These are phyloP conservation scores for Neolentinus lepideus DNA, from an alignment of 1,284 basidiomycete genomes.

Conservation along the genomic window DNA sequence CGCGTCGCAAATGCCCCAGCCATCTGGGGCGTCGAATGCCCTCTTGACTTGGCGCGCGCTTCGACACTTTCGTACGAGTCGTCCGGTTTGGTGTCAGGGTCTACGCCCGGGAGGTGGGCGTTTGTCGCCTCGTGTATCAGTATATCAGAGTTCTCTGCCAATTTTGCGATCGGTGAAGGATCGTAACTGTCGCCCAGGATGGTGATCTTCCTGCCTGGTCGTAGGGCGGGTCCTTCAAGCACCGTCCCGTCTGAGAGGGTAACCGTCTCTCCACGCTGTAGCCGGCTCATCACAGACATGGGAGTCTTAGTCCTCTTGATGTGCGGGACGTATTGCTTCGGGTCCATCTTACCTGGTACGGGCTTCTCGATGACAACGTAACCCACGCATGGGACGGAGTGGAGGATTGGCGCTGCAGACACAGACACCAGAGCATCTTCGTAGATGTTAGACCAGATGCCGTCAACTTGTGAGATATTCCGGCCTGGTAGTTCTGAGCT, in stretches of 20 bases:
- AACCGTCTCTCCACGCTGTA: slow-evolving; percentile 68
- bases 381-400: slow-evolving; percentile 80
- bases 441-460: slow-evolving; percentile 70
- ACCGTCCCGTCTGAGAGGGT: slow-evolving; percentile 73
- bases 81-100: slow-evolving; percentile 43
- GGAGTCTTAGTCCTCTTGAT: slow-evolving; percentile 68
- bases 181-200: slow-evolving; percentile 82
- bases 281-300: slow-evolving; percentile 58
- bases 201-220: slow-evolving; percentile 67
- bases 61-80: slow-evolving; percentile 63
- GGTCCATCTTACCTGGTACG: slow-evolving; percentile 71
- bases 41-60: slow-evolving; percentile 65
- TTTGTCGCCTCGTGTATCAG: slow-evolving; percentile 90
- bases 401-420: slow-evolving; percentile 79
- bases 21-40: slow-evolving; percentile 91
- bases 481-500: slow-evolving; percentile 62
- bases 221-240: slow-evolving; percentile 62
- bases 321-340: slow-evolving; percentile 53
- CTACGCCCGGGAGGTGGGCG: slow-evolving; percentile 72
- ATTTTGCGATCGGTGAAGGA: slow-evolving; percentile 51
- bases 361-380: slow-evolving; percentile 76
- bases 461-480: slow-evolving; percentile 59
- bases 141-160: slow-evolving; percentile 59
- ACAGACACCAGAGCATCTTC: slow-evolving; percentile 56
- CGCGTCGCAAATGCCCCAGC: slow-evolving; percentile 77